These are phyloP conservation scores for Harrya chromipes DNA, from an alignment of 768 basidiomycete genomes.

Conservation along the genomic window DNA sequence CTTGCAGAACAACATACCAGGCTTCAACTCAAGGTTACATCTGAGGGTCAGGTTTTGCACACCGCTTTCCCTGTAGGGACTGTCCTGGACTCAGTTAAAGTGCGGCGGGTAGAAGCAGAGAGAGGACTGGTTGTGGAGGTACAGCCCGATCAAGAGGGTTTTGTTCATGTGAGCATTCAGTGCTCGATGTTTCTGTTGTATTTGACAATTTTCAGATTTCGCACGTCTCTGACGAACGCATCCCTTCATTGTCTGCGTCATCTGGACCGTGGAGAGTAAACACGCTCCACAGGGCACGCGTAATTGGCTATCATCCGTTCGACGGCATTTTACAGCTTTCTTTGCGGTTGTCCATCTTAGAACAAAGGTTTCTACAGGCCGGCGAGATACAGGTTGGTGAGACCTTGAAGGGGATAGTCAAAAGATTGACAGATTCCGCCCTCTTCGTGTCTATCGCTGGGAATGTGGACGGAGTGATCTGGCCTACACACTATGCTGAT, in stretches of 20 bases:
- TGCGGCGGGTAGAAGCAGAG: slow-evolving; percentile 72
- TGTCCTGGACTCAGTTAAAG: slow-evolving; percentile 67
- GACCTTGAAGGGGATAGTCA: slow-evolving; percentile 82
- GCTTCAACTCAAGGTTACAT: slow-evolving; percentile 42
- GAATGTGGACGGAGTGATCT: slow-evolving; percentile 87
- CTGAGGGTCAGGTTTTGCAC: slow-evolving; percentile 36
- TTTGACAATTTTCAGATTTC: slow-evolving; percentile 64
- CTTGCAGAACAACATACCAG: slow-evolving; percentile 67
- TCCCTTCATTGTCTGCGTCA: slow-evolving; percentile 66
- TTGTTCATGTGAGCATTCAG: slow-evolving; percentile 73
- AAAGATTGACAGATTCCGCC: slow-evolving; percentile 73
- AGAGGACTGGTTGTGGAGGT: slow-evolving; percentile 77
- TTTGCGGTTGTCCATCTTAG: slow-evolving; percentile 75
- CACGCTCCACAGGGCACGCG: slow-evolving; percentile 79
- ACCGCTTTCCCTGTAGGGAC: slow-evolving; percentile 72
- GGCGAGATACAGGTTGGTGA: slow-evolving; percentile 83
- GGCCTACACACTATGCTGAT: slow-evolving; percentile 95
- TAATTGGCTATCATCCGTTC: slow-evolving; percentile 79
- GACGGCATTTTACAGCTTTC: slow-evolving; percentile 91
- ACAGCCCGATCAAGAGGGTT: slow-evolving; percentile 63
- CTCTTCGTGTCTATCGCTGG: slow-evolving; percentile 86
- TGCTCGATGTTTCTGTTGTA: neutral
- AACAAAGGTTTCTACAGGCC: slow-evolving; percentile 83
- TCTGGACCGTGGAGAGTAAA: slow-evolving; percentile 80
- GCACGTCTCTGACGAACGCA: slow-evolving; percentile 86